These are phyloP conservation scores for Skeletonema menzelii DNA, from an alignment of 108 stramenopile genomes.

Conservation along the genomic window DNA sequence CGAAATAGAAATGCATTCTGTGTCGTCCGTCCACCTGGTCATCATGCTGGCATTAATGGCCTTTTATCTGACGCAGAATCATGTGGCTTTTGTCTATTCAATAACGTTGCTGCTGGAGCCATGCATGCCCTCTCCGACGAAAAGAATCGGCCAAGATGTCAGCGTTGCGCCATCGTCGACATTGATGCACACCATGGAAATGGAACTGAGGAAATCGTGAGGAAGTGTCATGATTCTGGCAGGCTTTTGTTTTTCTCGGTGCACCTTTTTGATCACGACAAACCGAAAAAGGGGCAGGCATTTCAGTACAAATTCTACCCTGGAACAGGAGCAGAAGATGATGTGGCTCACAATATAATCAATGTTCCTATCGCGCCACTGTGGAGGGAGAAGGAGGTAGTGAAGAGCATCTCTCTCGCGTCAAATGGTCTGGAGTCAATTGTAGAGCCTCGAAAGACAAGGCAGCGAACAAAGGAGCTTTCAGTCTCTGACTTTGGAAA, in stretches of 20 bases:
- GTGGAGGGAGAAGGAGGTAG: conserved; percentile 76
- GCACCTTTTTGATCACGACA: conserved; percentile 90
- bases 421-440: conserved; percentile 27
- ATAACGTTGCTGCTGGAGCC: conserved; percentile 97
- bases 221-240: conserved; percentile 82
- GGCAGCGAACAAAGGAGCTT: conserved; percentile 46
- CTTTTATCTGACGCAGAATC: conserved; percentile 91
- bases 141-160: conserved; percentile 63
- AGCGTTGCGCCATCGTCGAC: conserved; percentile 95
- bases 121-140: conserved; percentile 93
- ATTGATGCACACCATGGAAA: conserved; percentile 98
- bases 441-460: conserved; percentile 50
- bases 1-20: conserved; percentile 94
- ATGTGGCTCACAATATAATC: conserved; percentile 91
- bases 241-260: conserved; percentile 93
- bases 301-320: conserved; percentile 94
- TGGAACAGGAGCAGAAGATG: conserved; percentile 90
- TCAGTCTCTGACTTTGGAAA: conserved; percentile 21
- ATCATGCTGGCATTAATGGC: conserved; percentile 95
- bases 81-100: conserved; percentile 98
- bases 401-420: conserved; percentile 29
- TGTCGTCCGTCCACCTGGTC: conserved; percentile 96
- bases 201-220: conserved; percentile 97
- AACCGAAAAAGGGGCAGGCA: conserved; percentile 51
- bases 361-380: conserved; percentile 94